These are phyloP conservation scores for Talaromyces pinophilus DNA, from an alignment of 2,329 filamentous ascomycete species.

Conservation along the genomic window DNA sequence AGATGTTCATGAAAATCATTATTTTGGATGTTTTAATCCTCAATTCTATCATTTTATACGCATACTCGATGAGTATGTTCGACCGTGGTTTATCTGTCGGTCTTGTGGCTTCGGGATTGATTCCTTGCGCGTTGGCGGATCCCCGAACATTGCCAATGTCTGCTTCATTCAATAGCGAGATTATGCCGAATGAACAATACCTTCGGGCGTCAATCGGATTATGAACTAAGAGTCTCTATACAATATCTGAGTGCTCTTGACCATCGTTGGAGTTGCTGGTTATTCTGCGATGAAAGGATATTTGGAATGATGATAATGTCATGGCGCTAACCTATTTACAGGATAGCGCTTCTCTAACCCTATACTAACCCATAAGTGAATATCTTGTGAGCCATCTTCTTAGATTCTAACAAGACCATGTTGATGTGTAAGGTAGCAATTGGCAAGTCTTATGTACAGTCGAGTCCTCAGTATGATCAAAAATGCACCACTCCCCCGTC, in stretches of 20 bases:
- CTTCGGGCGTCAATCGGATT: neutral
- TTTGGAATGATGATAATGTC: neutral
- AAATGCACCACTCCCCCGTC: neutral
- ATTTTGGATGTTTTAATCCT: neutral
- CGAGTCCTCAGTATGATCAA: too few species aligned
- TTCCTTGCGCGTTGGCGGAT: neutral
- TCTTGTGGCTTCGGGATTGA: neutral
- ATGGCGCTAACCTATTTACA: neutral
- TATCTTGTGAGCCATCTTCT: neutral
- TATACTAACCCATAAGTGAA: neutral
- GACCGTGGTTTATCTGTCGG: neutral
- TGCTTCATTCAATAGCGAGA: neutral
- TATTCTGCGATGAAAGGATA: neutral
- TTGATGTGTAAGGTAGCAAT: neutral
- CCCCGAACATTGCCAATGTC: neutral
- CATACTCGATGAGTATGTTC: neutral
- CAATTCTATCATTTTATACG: neutral
- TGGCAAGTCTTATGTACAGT: neutral
- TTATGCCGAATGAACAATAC: neutral
- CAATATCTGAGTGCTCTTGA: too few species aligned
- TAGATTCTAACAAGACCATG: neutral
- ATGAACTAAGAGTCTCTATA: neutral
- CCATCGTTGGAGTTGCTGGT: neutral
- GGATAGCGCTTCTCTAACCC: neutral
- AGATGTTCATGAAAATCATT: conserved; percentile 12